phyloP scores from a whole-genome alignment of 371 early-diverging fungal genomes.

The Rhizopus sp. region DNA sequence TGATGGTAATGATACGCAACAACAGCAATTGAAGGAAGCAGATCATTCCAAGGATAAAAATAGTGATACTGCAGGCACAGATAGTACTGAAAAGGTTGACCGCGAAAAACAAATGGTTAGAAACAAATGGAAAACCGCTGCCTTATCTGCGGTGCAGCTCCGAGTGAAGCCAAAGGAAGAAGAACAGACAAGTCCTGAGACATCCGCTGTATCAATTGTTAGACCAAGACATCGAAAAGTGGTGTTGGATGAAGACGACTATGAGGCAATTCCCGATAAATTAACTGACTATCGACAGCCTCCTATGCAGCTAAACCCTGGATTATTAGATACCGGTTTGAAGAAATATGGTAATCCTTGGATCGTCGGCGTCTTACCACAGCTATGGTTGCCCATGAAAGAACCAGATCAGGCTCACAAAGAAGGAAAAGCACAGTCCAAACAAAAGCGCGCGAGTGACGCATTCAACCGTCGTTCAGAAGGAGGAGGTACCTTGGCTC shows the following conservation, averaged over 20 bases:
- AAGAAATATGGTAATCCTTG: conserved; percentile 69
- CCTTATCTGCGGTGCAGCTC: conserved; percentile 19
- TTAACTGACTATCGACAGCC: conserved; percentile 69
- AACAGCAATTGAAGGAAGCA: background rate
- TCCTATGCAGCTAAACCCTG: conserved; percentile 71
- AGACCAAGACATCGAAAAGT: conserved; percentile 23
- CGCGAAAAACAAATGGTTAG: conserved; percentile 6
- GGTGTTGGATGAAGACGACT: conserved; percentile 66
- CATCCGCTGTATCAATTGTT: background rate
- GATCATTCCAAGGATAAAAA: background rate
- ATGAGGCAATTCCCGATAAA: conserved; percentile 58
- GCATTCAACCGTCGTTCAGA: background rate
- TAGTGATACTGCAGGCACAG: background rate
- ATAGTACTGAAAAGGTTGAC: background rate
- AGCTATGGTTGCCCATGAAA: conserved; percentile 73
- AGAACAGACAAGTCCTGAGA: background rate
- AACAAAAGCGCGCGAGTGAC: conserved; percentile 1
- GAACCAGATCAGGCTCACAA: conserved; percentile 8
- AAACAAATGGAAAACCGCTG: conserved; percentile 32
- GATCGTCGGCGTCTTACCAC: conserved; percentile 68
- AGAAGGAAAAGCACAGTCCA: conserved; percentile 10
- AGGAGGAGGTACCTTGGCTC: conserved; percentile 22
- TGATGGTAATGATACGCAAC: background rate
- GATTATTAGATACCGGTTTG: conserved; percentile 73
- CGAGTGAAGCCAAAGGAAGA: background rate